Base-by-base conservation (phyloP, 306 rosid genomes). In the Rubus parviflorus region DNA sequence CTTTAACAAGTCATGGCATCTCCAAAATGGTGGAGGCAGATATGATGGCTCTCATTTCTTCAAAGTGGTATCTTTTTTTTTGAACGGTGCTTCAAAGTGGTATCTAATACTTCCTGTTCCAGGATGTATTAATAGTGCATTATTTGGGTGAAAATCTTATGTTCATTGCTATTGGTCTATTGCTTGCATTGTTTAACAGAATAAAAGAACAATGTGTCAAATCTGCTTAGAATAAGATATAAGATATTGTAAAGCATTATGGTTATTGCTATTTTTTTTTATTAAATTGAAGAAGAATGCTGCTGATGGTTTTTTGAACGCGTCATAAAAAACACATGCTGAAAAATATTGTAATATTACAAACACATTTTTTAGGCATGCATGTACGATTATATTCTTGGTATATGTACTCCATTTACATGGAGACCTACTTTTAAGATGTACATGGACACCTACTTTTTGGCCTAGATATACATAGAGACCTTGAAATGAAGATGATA, bases 181-280 rank as follows among this genome's bases (percentile, higher is more conserved):
- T 64, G 23, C 30, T 37, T 19, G 49, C 42, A 45, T 52, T 57
- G 16, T 64, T 51, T 23, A 49, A 69, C 14, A 79, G 90, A 84
- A 87, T 87, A 83, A 64, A 38, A 38, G 67, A 57, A 57, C 63
- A 57, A 83, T 14, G 67, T 81, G 81, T 88, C 91, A 79, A 75
- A 79, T 88, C 89, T 57, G 35, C 13, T 56, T 62, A 68, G 62
- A 38, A 80, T 37, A n/a, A 40, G n/a, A 67, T 6, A 30, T 17
- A 19, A 70, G 8, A 58, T 37, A 61, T 37, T 10, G 54, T 49
- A 48, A 65, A 81, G 79, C 12, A 25, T 40, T 46, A 49, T 45
- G 73, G 79, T 75, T 80, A 76, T 72, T 11, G 63, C 37, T 64
- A 14, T 70, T 73, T 64, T 13, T 4, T 30, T 61, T 17, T 58